These are phyloP conservation scores for Pleurotus platypus DNA, from an alignment of 768 basidiomycete genomes.

Conservation along the genomic window DNA sequence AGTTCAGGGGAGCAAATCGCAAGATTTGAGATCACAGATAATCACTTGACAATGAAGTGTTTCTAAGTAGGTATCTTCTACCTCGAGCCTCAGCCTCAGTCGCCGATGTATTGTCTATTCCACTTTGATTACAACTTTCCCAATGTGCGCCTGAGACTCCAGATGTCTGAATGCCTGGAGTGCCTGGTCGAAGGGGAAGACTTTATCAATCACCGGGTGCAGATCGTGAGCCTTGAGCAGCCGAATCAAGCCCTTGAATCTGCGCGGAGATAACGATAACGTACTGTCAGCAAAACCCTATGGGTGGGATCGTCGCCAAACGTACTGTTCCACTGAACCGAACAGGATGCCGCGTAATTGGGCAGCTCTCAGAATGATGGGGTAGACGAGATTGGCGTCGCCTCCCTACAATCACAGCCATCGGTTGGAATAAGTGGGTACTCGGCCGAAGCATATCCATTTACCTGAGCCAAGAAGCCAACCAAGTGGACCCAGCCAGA, in stretches of 20 bases:
- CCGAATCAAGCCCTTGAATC: conserved; percentile 51
- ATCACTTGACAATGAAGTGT: too few relatives aligned
- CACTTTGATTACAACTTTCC: conserved; percentile 62
- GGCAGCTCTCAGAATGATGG: conserved; percentile 34
- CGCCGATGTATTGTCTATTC: neutral
- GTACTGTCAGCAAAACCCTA: neutral
- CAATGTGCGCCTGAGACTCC: conserved; percentile 53
- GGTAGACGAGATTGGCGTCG: conserved; percentile 23
- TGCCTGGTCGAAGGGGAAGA: conserved; percentile 53
- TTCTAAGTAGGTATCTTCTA: too few relatives aligned
- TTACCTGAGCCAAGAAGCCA: conserved; percentile 44
- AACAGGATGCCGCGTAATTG: conserved; percentile 49
- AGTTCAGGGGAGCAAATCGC: too few relatives aligned
- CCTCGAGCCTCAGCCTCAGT: too few relatives aligned
- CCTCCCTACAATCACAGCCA: conserved; percentile 19
- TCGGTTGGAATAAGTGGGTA: neutral
- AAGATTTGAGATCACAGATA: too few relatives aligned
- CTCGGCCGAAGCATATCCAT: neutral
- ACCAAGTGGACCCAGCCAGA: conserved; percentile 48
- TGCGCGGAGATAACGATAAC: conserved; percentile 13
- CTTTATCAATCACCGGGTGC: conserved; percentile 50
- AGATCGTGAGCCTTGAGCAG: conserved; percentile 42
- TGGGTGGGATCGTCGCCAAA: neutral
- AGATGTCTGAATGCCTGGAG: conserved; percentile 50
- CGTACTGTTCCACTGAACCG: conserved; percentile 55